Evolutionary conservation across 2,329 filamentous ascomycete genomes (phyloP).

Genomic region (Cercospora beticola): DNA sequence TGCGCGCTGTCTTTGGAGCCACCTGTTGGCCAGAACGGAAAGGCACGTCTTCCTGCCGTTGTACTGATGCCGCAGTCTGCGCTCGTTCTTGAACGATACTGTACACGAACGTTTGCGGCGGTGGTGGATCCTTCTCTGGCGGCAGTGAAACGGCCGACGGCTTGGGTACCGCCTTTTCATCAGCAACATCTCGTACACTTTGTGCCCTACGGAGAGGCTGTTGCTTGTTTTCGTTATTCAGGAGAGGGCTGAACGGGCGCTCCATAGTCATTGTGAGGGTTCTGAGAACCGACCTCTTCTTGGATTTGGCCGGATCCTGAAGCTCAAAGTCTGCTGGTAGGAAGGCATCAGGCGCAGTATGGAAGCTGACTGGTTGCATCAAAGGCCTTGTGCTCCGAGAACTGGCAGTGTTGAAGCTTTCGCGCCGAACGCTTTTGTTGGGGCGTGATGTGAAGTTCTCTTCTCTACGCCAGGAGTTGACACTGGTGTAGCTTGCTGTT

Average conservation of each 20-base stretch:
- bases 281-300: constrained; percentile 32
- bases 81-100: constrained; percentile 27
- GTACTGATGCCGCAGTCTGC: constrained; percentile 22
- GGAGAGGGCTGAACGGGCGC: constrained; percentile 36
- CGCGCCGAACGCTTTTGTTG: constrained; percentile 11
- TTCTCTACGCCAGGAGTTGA: constrained; percentile 31
- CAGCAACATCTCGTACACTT: constrained; percentile 30
- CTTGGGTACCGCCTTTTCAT: constrained; percentile 2
- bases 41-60: constrained; percentile 13
- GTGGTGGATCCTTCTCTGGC: neutral
- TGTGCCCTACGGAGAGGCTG: constrained; percentile 32
- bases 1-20: constrained; percentile 25
- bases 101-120: constrained; percentile 21
- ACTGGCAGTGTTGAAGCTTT: constrained; percentile 16
- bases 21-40: constrained; percentile 4
- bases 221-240: constrained; percentile 29
- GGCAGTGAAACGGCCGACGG: constrained; percentile 10
- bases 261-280: constrained; percentile 39
- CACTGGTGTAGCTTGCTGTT: constrained; percentile 58
- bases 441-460: constrained; percentile 28
- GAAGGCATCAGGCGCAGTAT: constrained; percentile 49
- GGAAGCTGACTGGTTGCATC: constrained; percentile 45
- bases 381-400: constrained; percentile 7
- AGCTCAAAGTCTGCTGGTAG: constrained; percentile 51
- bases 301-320: constrained; percentile 26